Evolutionary conservation across 371 early-diverging fungal species (phyloP).

Genomic region (Funneliformis caledonium): DNA sequence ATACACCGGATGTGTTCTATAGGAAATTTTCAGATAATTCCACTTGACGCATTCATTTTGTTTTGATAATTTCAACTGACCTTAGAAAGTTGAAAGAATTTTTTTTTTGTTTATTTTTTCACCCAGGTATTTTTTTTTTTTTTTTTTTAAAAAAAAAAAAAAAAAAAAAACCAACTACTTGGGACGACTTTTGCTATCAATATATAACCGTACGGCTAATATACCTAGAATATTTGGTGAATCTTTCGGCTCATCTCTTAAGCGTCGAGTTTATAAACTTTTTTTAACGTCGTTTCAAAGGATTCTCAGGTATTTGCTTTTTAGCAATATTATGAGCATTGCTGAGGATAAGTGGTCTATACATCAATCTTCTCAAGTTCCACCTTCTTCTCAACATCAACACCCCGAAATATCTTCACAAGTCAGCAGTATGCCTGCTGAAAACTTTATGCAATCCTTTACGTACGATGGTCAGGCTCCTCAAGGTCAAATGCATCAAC

Average conservation of each 20-base stretch:
- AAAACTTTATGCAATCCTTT: conserved; percentile 35
- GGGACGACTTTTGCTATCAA: neutral
- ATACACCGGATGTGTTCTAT: neutral
- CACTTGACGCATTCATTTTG: conserved; percentile 3
- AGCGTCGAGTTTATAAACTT: neutral
- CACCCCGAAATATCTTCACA: conserved; percentile 24
- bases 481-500: conserved; percentile 38
- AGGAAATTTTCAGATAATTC: neutral
- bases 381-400: conserved; percentile 26
- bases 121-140: neutral
- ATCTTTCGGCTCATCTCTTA: neutral
- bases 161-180: neutral
- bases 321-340: conserved; percentile 28
- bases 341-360: conserved; percentile 39
- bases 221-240: neutral
- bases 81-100: neutral
- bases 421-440: conserved; percentile 31
- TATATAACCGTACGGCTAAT: neutral
- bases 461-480: conserved; percentile 14
- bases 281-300: neutral
- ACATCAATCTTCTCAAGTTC: conserved; percentile 22
- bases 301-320: conserved; percentile 1
- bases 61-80: conserved; percentile 1
- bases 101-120: neutral
- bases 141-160: too few species aligned